A percentile compares a stretch with the other conserved stretches of the same genome.
Evolutionary conservation across 805 yeast genomes (phyloP).

Genomic region (Maudiozyma saulgeensis): DNA sequence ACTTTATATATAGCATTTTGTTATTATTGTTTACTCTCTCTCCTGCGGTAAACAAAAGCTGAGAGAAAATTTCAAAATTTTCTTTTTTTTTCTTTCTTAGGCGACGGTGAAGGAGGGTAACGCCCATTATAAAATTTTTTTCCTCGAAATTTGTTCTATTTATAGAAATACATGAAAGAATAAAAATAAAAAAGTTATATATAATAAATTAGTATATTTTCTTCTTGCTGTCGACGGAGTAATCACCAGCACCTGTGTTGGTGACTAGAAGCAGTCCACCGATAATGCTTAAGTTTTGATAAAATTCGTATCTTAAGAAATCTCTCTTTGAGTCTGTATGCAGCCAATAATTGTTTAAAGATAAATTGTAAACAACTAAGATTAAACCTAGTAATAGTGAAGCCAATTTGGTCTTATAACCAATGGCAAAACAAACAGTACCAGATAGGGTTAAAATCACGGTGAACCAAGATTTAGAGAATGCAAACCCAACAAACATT

Average conservation of each 20-base stretch:
- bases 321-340: conserved; percentile 66
- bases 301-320: conserved; percentile 83
- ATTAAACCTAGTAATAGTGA: conserved; percentile 64
- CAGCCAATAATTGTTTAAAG: conserved; percentile 85
- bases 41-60: too few relatives aligned
- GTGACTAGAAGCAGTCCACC: conserved; percentile 89
- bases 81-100: not conserved
- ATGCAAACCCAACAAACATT: conserved; percentile 76
- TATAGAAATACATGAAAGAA: not conserved
- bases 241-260: conserved; percentile 93
- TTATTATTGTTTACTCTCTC: too few relatives aligned
- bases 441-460: conserved; percentile 63
- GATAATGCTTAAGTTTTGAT: conserved; percentile 88
- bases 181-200: not conserved
- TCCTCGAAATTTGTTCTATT: not conserved
- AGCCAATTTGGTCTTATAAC: conserved; percentile 85
- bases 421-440: conserved; percentile 72
- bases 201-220: conserved; percentile 59
- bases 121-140: not conserved
- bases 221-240: conserved; percentile 91
- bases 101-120: not conserved
- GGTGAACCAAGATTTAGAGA: conserved; percentile 63
- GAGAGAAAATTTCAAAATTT: too few relatives aligned
- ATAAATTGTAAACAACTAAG: conserved; percentile 64
- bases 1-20: not conserved